Percentiles rank a stretch among this genome's conserved stretches.
Evolutionary conservation across 192 early-diverging fungal species (phyloP).

Genomic region (Linnemannia elongata): DNA sequence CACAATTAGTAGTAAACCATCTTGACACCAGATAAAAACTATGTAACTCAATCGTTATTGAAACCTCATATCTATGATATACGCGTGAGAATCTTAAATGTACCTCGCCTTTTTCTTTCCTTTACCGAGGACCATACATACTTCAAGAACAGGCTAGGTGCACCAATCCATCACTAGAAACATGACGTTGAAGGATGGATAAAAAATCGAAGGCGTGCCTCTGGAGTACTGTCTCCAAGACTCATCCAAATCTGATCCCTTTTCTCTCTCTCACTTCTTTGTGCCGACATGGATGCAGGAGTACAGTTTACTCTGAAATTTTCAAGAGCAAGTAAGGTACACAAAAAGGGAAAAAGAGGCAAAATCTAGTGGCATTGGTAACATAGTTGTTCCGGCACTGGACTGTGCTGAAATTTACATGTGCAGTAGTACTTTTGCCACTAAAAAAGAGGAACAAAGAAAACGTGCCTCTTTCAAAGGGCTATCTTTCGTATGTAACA

Average conservation of each 20-base stretch:
- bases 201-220: neutral
- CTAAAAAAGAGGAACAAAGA: neutral
- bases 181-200: too few species aligned
- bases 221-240: neutral
- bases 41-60: too few species aligned
- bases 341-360: neutral
- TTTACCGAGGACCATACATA: too few species aligned
- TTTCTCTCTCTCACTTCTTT: neutral
- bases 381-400: constrained; percentile 2
- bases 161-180: too few species aligned
- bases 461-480: too few species aligned
- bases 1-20: neutral
- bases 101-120: neutral
- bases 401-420: neutral
- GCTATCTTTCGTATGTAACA: neutral
- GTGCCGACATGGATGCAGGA: neutral
- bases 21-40: too few species aligned
- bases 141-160: too few species aligned
- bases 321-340: neutral
- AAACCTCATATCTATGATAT: neutral
- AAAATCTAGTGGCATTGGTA: neutral
- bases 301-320: neutral
- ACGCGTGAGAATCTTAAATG: neutral
- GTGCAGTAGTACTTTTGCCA: neutral
- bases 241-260: neutral